These are phyloP conservation scores for Solanum pimpinellifolium DNA, from an alignment of 257 asterid genomes.

Conservation along the genomic window DNA sequence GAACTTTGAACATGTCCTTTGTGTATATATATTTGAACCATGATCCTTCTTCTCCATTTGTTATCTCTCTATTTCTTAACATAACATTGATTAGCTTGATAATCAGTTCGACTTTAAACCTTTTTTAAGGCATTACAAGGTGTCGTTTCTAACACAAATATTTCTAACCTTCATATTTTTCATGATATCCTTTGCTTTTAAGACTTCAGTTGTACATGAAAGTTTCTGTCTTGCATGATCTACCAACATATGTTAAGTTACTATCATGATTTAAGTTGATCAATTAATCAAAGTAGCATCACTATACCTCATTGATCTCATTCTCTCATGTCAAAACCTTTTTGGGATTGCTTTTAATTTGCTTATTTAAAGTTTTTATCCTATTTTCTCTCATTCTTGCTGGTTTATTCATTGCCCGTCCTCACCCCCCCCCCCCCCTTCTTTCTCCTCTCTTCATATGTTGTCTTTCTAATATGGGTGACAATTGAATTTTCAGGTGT, in stretches of 20 bases:
- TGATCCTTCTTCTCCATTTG: neutral
- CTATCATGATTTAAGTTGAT: neutral
- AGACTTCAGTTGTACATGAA: neutral
- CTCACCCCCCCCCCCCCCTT: neutral
- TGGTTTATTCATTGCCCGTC: neutral
- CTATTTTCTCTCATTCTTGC: neutral
- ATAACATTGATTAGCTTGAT: neutral
- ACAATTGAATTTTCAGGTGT: conserved; percentile 49
- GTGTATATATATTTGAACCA: neutral
- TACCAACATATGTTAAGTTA: neutral
- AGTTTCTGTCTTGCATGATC: neutral
- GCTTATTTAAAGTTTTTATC: neutral
- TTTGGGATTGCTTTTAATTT: neutral
- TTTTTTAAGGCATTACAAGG: neutral
- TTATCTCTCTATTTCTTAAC: neutral
- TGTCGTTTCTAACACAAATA: neutral
- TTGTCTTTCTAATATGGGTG: conserved; percentile 3
- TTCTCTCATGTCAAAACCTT: neutral
- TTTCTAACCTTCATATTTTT: neutral
- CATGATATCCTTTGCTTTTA: neutral
- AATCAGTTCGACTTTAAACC: neutral
- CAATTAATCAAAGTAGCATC: neutral
- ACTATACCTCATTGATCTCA: neutral
- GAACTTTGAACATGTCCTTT: neutral
- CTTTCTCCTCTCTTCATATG: neutral